Base-by-base conservation (phyloP, 768 basidiomycete genomes). In the Boletus edulis region DNA sequence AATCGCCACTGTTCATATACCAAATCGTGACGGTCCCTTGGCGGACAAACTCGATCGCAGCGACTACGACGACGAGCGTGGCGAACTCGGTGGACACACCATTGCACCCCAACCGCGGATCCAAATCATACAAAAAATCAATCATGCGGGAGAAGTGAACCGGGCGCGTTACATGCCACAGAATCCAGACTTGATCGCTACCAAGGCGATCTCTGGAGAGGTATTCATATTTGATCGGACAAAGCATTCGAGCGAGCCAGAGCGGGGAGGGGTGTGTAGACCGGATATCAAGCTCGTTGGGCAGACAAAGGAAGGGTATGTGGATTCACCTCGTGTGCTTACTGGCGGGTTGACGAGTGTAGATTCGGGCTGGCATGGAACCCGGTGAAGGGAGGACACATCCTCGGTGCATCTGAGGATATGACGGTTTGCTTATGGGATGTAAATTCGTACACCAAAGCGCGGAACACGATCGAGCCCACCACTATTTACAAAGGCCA, bases 151-250 rank as follows among this genome's bases (percentile, higher is more conserved):
- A 40, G 97, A 99, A 70, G 92, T 98, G 66, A 99, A 99, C 73
- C 79, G 94, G 42, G 97, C 97, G 56, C 85, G 97, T 49, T 99
- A 98, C 72, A 98, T 98, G 95, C 97, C 97, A 7, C 96, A 98
- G 73, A 99, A 98, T 67, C 91, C 94, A 2, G 92, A 98, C 73
- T 73, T 99, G 61, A 90, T 99, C 61, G 97, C 97, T 14, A 98
- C 96, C 12, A 98, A 98, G 72, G 80, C 94, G 20, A 82, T 94
- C 9, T 85, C 83, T 7, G 97, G 96, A 14, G 92, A 97, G 59
- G 92, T 98, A 3, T 76, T 89, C 54, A 75, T 99, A n/a, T 99
- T 98, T 73, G 97, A 99, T 73, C 77, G 97, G 55, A 98, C 97
- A 35, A 98, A 97, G 72, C 96, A 98, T 71, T 83, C 94, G 49